Conservation (phyloP, 129 eudicot species). For the Tagetes erecta region DNA sequence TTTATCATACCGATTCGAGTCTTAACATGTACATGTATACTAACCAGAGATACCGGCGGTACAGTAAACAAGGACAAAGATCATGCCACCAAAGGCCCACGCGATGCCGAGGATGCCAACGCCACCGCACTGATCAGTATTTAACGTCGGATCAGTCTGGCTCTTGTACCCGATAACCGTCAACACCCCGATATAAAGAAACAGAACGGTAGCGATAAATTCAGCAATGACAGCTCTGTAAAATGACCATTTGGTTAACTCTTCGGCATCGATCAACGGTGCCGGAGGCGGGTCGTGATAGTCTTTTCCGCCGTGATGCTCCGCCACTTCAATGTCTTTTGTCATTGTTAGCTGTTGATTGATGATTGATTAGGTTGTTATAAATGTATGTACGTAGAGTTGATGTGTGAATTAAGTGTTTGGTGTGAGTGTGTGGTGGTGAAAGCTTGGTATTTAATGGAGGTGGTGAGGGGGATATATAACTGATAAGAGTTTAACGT, state of each 20-base stretch:
- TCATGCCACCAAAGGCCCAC: constrained; percentile 99
- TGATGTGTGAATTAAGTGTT: too few relatives aligned
- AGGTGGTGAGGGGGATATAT: constrained; percentile 18
- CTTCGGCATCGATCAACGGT: constrained; percentile 50
- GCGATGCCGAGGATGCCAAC: constrained; percentile 94
- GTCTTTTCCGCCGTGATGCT: constrained; percentile 68
- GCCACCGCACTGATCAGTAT: constrained; percentile 66
- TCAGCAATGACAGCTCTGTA: constrained; percentile 80
- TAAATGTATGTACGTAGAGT: background rate
- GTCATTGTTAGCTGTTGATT: constrained; percentile 4
- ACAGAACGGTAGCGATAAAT: constrained; percentile 75
- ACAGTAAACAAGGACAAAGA: constrained; percentile 92
- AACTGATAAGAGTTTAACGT: constrained; percentile 17
- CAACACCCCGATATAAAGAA: constrained; percentile 68
- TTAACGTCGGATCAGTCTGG: constrained; percentile 33
- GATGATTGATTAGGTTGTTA: background rate
- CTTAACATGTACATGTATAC: constrained; percentile 1
- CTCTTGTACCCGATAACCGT: constrained; percentile 80
- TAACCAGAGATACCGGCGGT: constrained; percentile 97
- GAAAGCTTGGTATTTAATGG: constrained; percentile 44
- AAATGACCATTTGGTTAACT: constrained; percentile 73
- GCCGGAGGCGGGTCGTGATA: constrained; percentile 96
- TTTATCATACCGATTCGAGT: too few relatives aligned
- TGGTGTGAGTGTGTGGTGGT: constrained; percentile 27
- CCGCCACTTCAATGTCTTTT: constrained; percentile 55